Evolutionary conservation across 441 rosid species (phyloP), one percentile per base, ranked within the genome.

Genomic region (Adansonia gregorii): DNA sequence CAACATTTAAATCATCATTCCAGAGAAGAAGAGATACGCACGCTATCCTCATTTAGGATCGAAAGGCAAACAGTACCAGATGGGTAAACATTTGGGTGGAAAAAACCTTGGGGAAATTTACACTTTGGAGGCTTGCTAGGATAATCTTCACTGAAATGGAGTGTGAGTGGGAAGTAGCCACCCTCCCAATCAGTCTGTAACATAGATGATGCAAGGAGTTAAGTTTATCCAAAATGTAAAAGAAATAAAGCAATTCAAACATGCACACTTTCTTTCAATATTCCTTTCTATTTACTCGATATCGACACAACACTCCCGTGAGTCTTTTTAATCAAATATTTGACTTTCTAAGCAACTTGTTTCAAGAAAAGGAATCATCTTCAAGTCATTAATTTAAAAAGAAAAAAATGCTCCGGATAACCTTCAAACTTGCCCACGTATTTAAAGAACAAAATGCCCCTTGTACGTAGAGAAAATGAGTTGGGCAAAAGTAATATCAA

Each of bases 101-200:
- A 93, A 83, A 95, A 95, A 10, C 95, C 97, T 70, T 78, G 92
- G 0, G 99, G 98, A 77, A 94, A 95, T 82, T 90, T 95, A 85
- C 99, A 95, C 85, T 95, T 94, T 0, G 98, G 98, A 6, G 99
- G 98, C 85, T 94, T 95, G 87, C 99, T 95, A 0, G 99, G 99
- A 83, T 95, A 94, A 81, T 95, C 99, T 82, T 95, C 99, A 41
- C 93, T 92, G 80, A 94, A 94, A 80, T 89, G 87, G 76, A 95
- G 90, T 8, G 97, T 89, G 54, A 95, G 90, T 0, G 99, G 99
- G 61, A 88, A 95, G 77, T 81, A 91, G 59, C 99, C 99, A 79
- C 97, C 98, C 83, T 95, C 97, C 99, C 98, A 95, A 83, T 95
- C 98, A 79, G 98, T 95, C 99, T 95, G 83, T 83, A 81, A 51